phyloP scores from a whole-genome alignment of 768 basidiomycete genomes.

The Pleurotus sapidus region DNA sequence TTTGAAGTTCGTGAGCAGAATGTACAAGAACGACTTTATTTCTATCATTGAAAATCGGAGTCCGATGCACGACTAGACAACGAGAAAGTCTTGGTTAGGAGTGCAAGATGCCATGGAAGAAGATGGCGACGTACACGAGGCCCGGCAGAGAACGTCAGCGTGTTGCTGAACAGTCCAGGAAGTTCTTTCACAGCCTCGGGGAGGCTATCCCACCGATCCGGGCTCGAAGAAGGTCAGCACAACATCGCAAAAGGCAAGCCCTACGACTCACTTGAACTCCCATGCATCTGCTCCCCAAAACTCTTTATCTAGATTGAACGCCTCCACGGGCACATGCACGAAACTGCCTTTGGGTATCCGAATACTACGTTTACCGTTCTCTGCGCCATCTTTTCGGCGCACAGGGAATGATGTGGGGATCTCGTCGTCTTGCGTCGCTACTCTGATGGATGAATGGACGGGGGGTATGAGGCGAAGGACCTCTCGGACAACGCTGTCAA shows the following conservation, averaged over 20 bases:
- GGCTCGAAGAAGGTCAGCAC: constrained; percentile 36
- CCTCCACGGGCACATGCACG: constrained; percentile 78
- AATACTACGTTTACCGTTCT: constrained; percentile 38
- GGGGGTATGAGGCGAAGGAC: constrained; percentile 77
- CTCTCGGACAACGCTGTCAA: constrained; percentile 78
- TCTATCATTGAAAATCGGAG: constrained; percentile 82
- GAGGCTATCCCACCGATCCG: constrained; percentile 78
- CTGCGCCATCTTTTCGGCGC: constrained; percentile 41
- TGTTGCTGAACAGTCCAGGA: constrained; percentile 72
- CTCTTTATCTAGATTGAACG: constrained; percentile 71
- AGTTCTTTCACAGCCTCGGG: constrained; percentile 64
- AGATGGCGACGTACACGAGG: constrained; percentile 56
- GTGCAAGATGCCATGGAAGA: background rate
- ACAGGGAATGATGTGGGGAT: constrained; percentile 70
- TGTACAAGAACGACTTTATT: constrained; percentile 74
- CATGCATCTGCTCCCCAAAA: constrained; percentile 83
- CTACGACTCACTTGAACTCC: constrained; percentile 64
- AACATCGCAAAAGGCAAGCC: background rate
- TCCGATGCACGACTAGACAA: constrained; percentile 72
- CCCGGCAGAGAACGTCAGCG: constrained; percentile 76
- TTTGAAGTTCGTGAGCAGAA: constrained; percentile 64
- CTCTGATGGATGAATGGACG: constrained; percentile 76
- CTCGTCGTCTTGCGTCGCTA: constrained; percentile 74
- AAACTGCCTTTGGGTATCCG: constrained; percentile 65
- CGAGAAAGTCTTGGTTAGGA: background rate